phyloP scores from a whole-genome alignment of 108 stramenopile genomes.

The Aurantiochytrium sp. region DNA sequence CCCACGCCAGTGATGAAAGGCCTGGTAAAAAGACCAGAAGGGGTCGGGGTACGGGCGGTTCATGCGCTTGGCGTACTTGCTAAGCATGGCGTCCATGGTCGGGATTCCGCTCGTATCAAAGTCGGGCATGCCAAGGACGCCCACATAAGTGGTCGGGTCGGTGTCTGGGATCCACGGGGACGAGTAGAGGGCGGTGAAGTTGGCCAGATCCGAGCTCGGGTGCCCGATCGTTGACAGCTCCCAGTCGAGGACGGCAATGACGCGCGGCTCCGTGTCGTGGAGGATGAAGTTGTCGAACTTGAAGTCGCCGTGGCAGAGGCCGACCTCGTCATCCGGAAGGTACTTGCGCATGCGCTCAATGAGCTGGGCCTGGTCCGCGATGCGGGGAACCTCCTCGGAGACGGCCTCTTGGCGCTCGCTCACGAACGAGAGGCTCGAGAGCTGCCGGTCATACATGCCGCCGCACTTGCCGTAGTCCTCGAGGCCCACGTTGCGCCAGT shows the following conservation, averaged over 20 bases:
- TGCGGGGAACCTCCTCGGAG: background rate
- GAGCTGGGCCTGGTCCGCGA: background rate
- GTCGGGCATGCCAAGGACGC: conserved; percentile 57
- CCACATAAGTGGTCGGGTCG: background rate
- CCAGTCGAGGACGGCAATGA: conserved; percentile 92
- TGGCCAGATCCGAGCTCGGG: conserved; percentile 82
- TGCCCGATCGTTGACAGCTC: conserved; percentile 88
- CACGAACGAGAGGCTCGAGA: background rate
- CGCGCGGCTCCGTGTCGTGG: conserved; percentile 76
- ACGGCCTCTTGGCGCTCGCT: conserved; percentile 13
- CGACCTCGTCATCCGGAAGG: conserved; percentile 57
- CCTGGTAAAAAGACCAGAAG: conserved; percentile 62
- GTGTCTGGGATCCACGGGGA: background rate
- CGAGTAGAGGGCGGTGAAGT: conserved; percentile 49
- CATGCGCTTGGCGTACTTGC: background rate
- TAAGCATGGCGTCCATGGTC: conserved; percentile 26
- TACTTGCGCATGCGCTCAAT: background rate
- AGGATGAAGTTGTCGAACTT: conserved; percentile 92
- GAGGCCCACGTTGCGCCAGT: conserved; percentile 60
- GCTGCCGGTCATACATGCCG: conserved; percentile 49
- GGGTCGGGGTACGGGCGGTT: background rate
- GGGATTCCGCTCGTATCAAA: conserved; percentile 32
- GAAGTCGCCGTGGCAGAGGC: conserved; percentile 88
- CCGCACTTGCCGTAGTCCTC: conserved; percentile 66
- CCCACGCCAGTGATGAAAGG: conserved; percentile 84